Evolutionary conservation across 2,329 filamentous ascomycete genomes (phyloP), one percentile per base, ranked within the genome.

Genomic region (Aspergillus quadrilineatus): DNA sequence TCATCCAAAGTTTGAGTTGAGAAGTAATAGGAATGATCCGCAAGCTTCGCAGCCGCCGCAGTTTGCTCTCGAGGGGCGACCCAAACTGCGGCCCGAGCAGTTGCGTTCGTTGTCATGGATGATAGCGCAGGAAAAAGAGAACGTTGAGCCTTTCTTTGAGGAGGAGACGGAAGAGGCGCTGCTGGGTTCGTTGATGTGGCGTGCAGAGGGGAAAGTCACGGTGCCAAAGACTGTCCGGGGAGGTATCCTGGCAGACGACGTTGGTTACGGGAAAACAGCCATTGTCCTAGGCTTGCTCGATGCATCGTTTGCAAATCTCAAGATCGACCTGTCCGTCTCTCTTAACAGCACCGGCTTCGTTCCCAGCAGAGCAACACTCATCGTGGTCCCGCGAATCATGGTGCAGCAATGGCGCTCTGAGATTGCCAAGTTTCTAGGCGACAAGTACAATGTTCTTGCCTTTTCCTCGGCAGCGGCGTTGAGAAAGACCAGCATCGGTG

Each of bases 181-280:
- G 1, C 65, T 86, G 10, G 63, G 74, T 0, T 65, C 76, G 22
- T 65, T 86, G 30, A 77, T 79, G 9, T 88, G 84, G 82, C 79
- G 82, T 56, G 78, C 79, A 2, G 85, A 87, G 66, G 84, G n/a
- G 63, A 77, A 57, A 67, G 74, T 36, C 26, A 68, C n/a, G 48
- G 75, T 51, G 36, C 57, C 32, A 59, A 68, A 65, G 36, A 53
- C 59, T 9, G 60, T 86, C 41, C 79, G 77, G 15, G 86, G 86
- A 10, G 86, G 86, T 4, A 77, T 89, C 15, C 74, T 88, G 34
- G 85, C 85, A 2, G 85, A 88, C 63, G 77, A 83, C 44, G 84
- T 87, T 34, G 85, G 84, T 0, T 89, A 86, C 64, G 87, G 87
- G 0, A 89, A 89, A 64, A 89, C 86, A 0, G 80, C 85, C 1